These are phyloP conservation scores for Sugiyamaella floridensis DNA, from an alignment of 805 yeast species.

Conservation along the genomic window DNA sequence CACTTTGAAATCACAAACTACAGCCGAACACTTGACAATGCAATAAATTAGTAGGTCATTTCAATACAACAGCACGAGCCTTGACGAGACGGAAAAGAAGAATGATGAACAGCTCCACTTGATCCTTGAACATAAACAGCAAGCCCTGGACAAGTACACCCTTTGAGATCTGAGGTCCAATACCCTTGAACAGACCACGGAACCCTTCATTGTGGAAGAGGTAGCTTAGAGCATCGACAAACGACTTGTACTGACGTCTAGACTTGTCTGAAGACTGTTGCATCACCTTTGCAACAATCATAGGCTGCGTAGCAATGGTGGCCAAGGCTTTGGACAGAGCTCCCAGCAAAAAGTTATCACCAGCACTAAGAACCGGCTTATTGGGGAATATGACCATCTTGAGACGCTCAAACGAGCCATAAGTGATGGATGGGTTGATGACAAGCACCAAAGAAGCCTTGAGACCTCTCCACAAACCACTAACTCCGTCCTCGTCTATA, in stretches of 20 bases:
- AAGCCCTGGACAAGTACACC: slow-evolving; percentile 82
- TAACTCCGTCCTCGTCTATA: slow-evolving; percentile 53
- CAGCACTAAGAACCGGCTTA: slow-evolving; percentile 42
- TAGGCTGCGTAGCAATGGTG: slow-evolving; percentile 73
- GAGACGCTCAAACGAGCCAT: slow-evolving; percentile 69
- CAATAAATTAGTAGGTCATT: not conserved
- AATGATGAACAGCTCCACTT: slow-evolving; percentile 34
- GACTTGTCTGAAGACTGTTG: slow-evolving; percentile 46
- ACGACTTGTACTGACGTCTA: slow-evolving; percentile 40
- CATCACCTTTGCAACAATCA: slow-evolving; percentile 78
- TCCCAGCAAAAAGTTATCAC: slow-evolving; percentile 64
- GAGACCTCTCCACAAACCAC: slow-evolving; percentile 78
- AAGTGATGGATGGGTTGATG: slow-evolving; percentile 79
- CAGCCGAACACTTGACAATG: not conserved
- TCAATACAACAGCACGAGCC: not conserved
- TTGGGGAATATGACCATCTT: slow-evolving; percentile 43
- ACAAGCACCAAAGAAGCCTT: slow-evolving; percentile 74
- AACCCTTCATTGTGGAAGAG: slow-evolving; percentile 60
- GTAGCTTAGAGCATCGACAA: slow-evolving; percentile 56
- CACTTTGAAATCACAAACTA: no score
- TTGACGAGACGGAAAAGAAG: slow-evolving; percentile 20
- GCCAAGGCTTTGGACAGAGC: slow-evolving; percentile 78
- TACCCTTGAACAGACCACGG: slow-evolving; percentile 66
- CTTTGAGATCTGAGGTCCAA: slow-evolving; percentile 71
- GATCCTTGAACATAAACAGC: slow-evolving; percentile 74